Conservation (phyloP, 805 yeast genomes). For the Wickerhamiella kurtzmanii region DNA sequence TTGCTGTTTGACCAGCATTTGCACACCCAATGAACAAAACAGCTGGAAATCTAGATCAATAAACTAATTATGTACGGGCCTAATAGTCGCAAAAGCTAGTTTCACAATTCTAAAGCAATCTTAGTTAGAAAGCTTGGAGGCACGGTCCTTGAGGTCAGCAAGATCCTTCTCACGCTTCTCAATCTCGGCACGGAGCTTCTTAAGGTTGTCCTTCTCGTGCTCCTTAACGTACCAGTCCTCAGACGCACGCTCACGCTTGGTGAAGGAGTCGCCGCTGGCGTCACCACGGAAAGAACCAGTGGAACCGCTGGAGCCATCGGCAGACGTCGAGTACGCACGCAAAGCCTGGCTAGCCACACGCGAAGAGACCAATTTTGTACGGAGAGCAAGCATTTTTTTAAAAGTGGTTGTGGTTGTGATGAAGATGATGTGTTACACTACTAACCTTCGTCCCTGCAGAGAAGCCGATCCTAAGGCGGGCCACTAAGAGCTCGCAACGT, state of each 20-base stretch:
- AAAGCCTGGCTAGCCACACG: constrained; percentile 9
- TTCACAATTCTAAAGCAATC: too few species aligned
- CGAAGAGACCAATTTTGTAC: constrained; percentile 6
- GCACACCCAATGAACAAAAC: too few species aligned
- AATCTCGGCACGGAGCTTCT: constrained; percentile 36
- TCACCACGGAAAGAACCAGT: constrained; percentile 15
- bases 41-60: too few species aligned
- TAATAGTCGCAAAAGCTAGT: too few species aligned
- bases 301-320: constrained; percentile 5
- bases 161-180: constrained; percentile 22
- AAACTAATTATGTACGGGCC: too few species aligned
- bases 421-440: not conserved
- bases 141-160: constrained; percentile 19
- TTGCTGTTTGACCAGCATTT: too few species aligned
- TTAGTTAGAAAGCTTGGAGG: constrained; percentile 14
- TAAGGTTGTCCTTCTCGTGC: constrained; percentile 69
- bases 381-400: constrained; percentile 9
- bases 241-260: constrained; percentile 85
- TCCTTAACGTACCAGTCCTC: constrained; percentile 84
- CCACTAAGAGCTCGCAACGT: not conserved
- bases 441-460: too few species aligned
- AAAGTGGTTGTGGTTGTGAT: not conserved
- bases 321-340: constrained; percentile 13
- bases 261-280: constrained; percentile 50
- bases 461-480: not conserved